Base-by-base conservation (phyloP, 139 green algal species). In the Volvox africanus region DNA sequence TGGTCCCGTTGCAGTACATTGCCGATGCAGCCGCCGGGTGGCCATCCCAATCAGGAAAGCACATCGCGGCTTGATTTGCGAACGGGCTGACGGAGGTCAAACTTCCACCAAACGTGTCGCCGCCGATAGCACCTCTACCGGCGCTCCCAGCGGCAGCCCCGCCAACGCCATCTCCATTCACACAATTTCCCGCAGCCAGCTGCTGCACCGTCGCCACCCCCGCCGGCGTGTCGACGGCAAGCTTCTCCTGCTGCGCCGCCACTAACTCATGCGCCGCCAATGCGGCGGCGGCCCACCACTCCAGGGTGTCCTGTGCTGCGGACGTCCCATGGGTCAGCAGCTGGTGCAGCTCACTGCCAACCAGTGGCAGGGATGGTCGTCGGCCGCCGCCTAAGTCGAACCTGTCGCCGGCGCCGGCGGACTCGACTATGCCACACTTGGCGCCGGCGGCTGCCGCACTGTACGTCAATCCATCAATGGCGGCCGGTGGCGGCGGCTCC, bases 221-320 rank as follows among this genome's bases (percentile, higher is more conserved):
- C 44, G 20, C 28, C 20, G 32, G 61, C 17, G 1, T 33, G 50
- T 62, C 62, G 61, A 1, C 82, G n/a, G 19, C 33, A 12, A 32
- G 37, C 37, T 14, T 16, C 80, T n/a, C 55, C 50, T 55, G 22
- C 44, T 12, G 35, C 82, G 12, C 30, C 65, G n/a, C 22, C 33
- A 89, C 36, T 67, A 50, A 0, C 69, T 89, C 37, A 44, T 82
- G 26, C 17, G 86, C 86, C 0, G 22, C 73, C 24, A 17, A 2
- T 1, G 86, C 86, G 0, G 86, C 86, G 35, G 86, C 86, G 21
- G 86, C 86, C 86, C 86, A 90, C 67, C 71, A 90, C 30, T 81
- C 71, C 0, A 61, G 30, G 21, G 20, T 61, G 73, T 90, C 86
- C 26, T 69, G 86, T 5, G 73, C 86, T 0, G n/a, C 50, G 6